Evolutionary conservation across 2,329 filamentous ascomycete genomes (phyloP), one percentile per base, ranked within the genome.

Genomic region (Thielaviopsis ethacetica): DNA sequence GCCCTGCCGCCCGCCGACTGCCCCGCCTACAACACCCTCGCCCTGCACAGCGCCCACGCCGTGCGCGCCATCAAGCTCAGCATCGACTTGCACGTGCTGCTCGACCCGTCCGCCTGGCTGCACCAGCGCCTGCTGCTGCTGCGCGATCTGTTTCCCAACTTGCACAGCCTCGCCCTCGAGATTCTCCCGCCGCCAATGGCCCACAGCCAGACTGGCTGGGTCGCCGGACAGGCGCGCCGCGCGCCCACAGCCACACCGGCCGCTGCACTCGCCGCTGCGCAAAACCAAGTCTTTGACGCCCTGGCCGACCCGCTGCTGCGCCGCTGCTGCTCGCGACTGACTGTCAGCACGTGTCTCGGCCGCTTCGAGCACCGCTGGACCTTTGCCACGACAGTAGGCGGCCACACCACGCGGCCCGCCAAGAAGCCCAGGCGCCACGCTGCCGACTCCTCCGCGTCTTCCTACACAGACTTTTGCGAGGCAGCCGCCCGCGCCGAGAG

Each of bases 341-440:
- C 30, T 15, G 26, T 60, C 7, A 54, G n/a, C 12, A 70, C 70
- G 49, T 72, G 73, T 60, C 68, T 69, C 7, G 65, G 67, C 19
- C 63, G 73, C 21, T 68, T 79, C 41, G 71, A 75, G 1, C 66
- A 68, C 53, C 19, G 22, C 10, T 58, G 54, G 41, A 64, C 78
- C 56, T 66, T 66, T 56, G 67, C 80, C 49, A 69, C 72, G 47
- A 69, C 77, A 0, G 72, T 77, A 56, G 63, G 66, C 7, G 75
- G 72, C 61, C 71, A 75, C 5, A 66, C 63, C 55, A 59, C 61
- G 0, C n/a, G 47, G 2, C 53, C 62, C 3, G 68, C 67, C 0
- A 66, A 10, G 7, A 34, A 34, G 30, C 30, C 7, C 10, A 34
- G 30, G 30, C 30, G 30, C 30, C 30, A 34, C 5, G 30, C 6